Base-by-base conservation (phyloP, 352 stramenopile genomes). In the Phytophthora cactorum region DNA sequence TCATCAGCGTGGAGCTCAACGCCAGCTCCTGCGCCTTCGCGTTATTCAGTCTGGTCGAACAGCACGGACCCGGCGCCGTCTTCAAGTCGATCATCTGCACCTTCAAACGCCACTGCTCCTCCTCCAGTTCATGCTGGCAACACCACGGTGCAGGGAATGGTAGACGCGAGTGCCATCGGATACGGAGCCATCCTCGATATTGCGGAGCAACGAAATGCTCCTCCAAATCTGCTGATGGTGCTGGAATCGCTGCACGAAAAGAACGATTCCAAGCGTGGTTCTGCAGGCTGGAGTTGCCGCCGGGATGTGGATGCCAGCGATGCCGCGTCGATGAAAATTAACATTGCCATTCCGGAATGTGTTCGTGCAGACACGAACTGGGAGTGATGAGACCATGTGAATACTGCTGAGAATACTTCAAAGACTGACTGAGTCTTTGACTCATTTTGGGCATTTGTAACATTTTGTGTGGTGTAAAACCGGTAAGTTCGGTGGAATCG, bases 141-240 rank as follows among this genome's bases (percentile, higher is more conserved):
- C 15, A 63, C 34, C 22, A 45, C 44, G 17, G 44, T 75, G 11
- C 62, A 65, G 6, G 56, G 58, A 25, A 79, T 79, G 62, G 71
- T 79, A 4, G 71, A 75, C 36, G 72, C 72, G 17, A 75, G 70
- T 46, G 77, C 67, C 22, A 89, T 92, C 52, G 86, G 86, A 5
- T 92, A 86, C 62, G 86, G 86, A 46, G 77, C 84, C 15, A 84
- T 94, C 36, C 66, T 94, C 25, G 84, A 92, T 70, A 72, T 91
- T 14, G 79, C 77, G 2, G 44, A 82, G 25, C 49, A 71, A n/a
- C 45, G 66, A n/a, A 60, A 83, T 34, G 86, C 84, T 2, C 81
- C 86, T 11, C 60, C 75, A 17, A 59, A 72, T 15, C 58, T 92
- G 17, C 41, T 91, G 14, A 70, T 69, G 34, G 50, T 74, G 44